Evolutionary conservation across 1,284 basidiomycete species (phyloP).

Genomic region (Boletus calvinii): DNA sequence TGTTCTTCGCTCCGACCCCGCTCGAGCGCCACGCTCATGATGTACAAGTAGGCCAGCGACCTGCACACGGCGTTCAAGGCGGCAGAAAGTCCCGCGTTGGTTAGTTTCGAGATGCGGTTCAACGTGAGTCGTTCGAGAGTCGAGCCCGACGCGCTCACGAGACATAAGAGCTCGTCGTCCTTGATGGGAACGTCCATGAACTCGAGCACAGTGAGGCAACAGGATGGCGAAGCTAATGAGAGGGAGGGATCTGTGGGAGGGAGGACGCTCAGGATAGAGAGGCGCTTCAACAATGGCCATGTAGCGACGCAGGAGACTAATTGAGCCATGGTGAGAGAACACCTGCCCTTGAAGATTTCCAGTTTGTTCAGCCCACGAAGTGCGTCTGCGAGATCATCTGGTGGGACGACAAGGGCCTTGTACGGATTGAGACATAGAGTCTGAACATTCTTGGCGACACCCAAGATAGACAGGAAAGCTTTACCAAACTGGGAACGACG

Average conservation of each 20-base stretch:
- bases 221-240: neutral
- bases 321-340: neutral
- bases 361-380: slow-evolving; percentile 2
- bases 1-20: neutral
- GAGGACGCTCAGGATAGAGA: neutral
- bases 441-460: neutral
- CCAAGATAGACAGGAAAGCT: slow-evolving; percentile 7
- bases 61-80: neutral
- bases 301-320: slow-evolving; percentile 5
- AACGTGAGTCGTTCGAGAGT: slow-evolving; percentile 8
- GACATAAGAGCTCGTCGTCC: slow-evolving; percentile 9
- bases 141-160: slow-evolving; percentile 7
- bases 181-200: neutral
- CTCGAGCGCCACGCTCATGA: neutral
- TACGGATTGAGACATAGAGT: neutral
- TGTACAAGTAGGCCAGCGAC: neutral
- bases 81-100: slow-evolving; percentile 4
- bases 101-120: neutral
- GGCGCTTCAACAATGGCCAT: slow-evolving; percentile 13
- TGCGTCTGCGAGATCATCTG: neutral
- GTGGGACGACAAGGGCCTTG: neutral
- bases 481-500: neutral
- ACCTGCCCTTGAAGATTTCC: neutral
- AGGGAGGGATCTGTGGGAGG: neutral
- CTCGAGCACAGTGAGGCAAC: neutral